These are phyloP conservation scores for Bacidia gigantensis DNA, from an alignment of 495 filamentous ascomycete species.

Conservation along the genomic window DNA sequence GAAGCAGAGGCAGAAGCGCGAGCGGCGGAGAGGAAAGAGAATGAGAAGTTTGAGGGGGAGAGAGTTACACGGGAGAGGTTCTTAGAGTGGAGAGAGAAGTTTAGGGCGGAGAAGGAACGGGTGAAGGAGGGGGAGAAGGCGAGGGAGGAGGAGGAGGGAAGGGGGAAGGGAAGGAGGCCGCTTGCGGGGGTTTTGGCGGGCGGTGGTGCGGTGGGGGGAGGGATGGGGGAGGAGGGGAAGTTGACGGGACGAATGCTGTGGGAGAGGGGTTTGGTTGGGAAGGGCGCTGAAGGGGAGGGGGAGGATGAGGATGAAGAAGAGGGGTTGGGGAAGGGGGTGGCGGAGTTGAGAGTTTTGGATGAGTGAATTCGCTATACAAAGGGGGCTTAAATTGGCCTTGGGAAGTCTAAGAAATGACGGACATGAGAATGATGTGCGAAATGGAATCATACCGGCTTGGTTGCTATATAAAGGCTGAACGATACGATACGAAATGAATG, in stretches of 20 bases:
- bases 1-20: conserved; percentile 50
- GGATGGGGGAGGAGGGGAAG: conserved; percentile 57
- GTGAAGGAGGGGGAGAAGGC: conserved; percentile 49
- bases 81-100: conserved; percentile 64
- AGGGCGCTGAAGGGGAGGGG: conserved; percentile 35
- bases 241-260: conserved; percentile 37
- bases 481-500: too few species aligned
- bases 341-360: not conserved
- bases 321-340: conserved; percentile 1
- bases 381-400: too few species aligned
- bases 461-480: not conserved
- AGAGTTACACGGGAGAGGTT: conserved; percentile 76
- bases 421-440: too few species aligned
- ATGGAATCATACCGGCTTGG: not conserved
- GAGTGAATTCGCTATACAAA: not conserved
- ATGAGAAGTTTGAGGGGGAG: conserved; percentile 90
- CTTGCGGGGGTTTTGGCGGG: conserved; percentile 41
- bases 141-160: conserved; percentile 64
- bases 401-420: too few species aligned
- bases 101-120: conserved; percentile 66
- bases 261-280: conserved; percentile 49
- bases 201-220: conserved; percentile 54
- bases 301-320: conserved; percentile 11
- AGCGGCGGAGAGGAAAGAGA: conserved; percentile 78
- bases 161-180: conserved; percentile 33